Percentiles rank a stretch among this genome's conserved stretches.
Evolutionary conservation across 164 flowering plant species (phyloP).

Genomic region (Aristolochia californica): DNA sequence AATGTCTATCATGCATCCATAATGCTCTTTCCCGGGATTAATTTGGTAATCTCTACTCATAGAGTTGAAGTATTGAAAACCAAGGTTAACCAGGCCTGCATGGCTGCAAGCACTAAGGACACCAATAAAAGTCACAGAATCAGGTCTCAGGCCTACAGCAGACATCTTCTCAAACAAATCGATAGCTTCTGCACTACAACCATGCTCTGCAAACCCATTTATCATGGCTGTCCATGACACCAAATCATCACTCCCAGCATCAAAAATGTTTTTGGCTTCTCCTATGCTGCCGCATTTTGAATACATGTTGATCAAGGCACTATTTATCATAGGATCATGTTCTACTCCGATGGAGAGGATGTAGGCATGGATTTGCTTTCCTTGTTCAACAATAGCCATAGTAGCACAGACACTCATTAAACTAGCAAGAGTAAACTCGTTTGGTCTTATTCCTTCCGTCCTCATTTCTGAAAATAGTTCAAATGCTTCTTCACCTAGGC

Average conservation of each 20-base stretch:
- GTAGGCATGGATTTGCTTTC: slow-evolving; percentile 65
- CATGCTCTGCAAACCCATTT: slow-evolving; percentile 90
- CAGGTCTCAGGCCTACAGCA: slow-evolving; percentile 54
- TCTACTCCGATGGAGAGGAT: slow-evolving; percentile 53
- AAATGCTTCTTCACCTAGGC: slow-evolving; percentile 60
- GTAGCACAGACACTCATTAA: slow-evolving; percentile 58
- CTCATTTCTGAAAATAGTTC: slow-evolving; percentile 65
- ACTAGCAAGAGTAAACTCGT: slow-evolving; percentile 55
- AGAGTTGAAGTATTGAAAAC: slow-evolving; percentile 47
- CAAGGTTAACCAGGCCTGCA: slow-evolving; percentile 75
- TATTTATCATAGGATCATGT: slow-evolving; percentile 31
- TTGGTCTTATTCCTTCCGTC: slow-evolving; percentile 57
- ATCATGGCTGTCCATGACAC: slow-evolving; percentile 94
- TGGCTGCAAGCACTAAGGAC: slow-evolving; percentile 81
- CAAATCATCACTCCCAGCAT: slow-evolving; percentile 30
- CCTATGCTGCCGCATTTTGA: slow-evolving; percentile 70
- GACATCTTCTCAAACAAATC: slow-evolving; percentile 50
- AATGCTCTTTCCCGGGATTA: slow-evolving; percentile 69
- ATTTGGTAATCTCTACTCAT: slow-evolving; percentile 41
- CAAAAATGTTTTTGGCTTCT: slow-evolving; percentile 51
- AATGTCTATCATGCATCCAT: slow-evolving; percentile 89
- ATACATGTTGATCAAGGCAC: slow-evolving; percentile 80
- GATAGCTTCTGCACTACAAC: slow-evolving; percentile 60
- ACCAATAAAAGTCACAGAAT: slow-evolving; percentile 70
- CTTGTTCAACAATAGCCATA: slow-evolving; percentile 75